phyloP scores from a whole-genome alignment of 2,329 filamentous ascomycete species.

The Talaromyces rugulosus region DNA sequence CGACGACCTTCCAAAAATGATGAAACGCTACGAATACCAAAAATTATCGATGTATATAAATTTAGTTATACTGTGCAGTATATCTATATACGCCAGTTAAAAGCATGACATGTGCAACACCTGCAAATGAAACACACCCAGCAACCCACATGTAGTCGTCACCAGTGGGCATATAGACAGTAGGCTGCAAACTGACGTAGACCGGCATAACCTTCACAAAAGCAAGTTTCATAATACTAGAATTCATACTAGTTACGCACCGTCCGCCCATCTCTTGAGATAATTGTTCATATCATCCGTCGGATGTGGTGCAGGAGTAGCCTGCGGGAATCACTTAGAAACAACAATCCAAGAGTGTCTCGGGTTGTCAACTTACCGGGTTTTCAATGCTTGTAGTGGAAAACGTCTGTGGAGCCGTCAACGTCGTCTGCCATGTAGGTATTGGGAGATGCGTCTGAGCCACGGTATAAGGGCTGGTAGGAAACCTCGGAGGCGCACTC shows the following conservation, averaged over 20 bases:
- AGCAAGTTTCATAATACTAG: too few species aligned
- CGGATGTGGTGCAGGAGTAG: conserved; percentile 49
- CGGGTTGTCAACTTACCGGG: conserved; percentile 45
- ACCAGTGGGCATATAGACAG: too few species aligned
- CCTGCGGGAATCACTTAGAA: conserved; percentile 36
- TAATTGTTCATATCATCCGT: conserved; percentile 55
- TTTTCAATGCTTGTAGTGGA: conserved; percentile 53
- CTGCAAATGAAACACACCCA: not conserved
- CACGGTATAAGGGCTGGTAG: conserved; percentile 52
- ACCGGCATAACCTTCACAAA: not conserved
- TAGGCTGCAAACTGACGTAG: too few species aligned
- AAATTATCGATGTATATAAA: not conserved
- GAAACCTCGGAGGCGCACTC: conserved; percentile 47
- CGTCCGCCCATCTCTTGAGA: conserved; percentile 56
- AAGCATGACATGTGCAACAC: not conserved
- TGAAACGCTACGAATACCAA: not conserved
- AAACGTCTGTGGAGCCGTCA: conserved; percentile 49
- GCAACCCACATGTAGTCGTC: not conserved
- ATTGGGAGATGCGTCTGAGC: conserved; percentile 49
- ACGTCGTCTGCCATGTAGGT: conserved; percentile 47
- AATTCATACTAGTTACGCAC: conserved; percentile 1
- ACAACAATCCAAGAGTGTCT: not conserved
- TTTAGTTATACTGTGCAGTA: not conserved
- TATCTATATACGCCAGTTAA: not conserved
- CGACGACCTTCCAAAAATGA: not conserved